Conservation (phyloP, 192 early-diverging fungal genomes). For the Coemansia sp. region DNA sequence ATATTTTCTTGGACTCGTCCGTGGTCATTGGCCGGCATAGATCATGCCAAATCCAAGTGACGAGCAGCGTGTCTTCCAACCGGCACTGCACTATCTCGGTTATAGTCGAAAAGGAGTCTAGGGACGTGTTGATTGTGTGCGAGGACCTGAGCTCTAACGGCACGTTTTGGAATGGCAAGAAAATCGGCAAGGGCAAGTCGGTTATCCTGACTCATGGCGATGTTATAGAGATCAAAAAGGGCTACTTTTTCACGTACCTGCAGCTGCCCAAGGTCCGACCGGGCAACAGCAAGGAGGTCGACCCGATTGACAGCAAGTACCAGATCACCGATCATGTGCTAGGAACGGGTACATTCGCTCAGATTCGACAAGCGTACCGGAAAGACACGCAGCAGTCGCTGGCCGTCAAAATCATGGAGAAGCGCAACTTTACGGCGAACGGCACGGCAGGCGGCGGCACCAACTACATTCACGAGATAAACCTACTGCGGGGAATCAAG, state of each 20-base stretch:
- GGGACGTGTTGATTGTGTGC: conserved; percentile 42
- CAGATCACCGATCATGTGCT: conserved; percentile 52
- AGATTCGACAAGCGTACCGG: conserved; percentile 70
- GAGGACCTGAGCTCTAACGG: conserved; percentile 66
- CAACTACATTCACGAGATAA: conserved; percentile 74
- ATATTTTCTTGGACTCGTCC: conserved; percentile 43
- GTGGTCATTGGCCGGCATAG: conserved; percentile 56
- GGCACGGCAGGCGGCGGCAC: conserved; percentile 78
- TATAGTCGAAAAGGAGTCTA: conserved; percentile 35
- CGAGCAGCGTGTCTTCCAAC: conserved; percentile 57
- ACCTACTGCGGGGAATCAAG: conserved; percentile 66
- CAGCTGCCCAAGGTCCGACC: conserved; percentile 16
- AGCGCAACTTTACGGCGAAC: conserved; percentile 62
- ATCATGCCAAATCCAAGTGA: conserved; percentile 52
- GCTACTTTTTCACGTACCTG: conserved; percentile 55
- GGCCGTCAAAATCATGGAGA: conserved; percentile 90
- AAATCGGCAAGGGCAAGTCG: conserved; percentile 59
- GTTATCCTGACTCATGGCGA: conserved; percentile 64
- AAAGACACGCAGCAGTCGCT: conserved; percentile 67
- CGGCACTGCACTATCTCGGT: conserved; percentile 54
- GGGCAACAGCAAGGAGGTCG: conserved; percentile 9
- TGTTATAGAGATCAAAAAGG: conserved; percentile 59
- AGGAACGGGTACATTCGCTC: conserved; percentile 74
- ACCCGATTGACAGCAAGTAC: conserved; percentile 42
- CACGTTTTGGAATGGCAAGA: conserved; percentile 60